phyloP scores from a whole-genome alignment of 306 rosid species.

The Acacia confusa region DNA sequence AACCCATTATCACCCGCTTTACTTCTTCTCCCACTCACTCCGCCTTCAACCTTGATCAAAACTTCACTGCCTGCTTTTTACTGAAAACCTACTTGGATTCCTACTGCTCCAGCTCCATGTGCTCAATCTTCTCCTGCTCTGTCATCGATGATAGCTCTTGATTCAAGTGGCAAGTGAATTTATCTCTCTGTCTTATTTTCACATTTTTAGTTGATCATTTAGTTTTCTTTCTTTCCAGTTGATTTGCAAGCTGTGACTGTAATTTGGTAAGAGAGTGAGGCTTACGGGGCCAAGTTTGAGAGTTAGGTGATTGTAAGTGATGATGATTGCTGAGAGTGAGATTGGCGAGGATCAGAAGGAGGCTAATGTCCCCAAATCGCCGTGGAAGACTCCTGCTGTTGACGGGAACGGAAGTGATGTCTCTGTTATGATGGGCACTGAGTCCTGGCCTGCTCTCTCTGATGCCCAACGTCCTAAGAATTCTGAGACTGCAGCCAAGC shows the following conservation, averaged over 20 bases:
- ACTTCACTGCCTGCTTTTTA: neutral
- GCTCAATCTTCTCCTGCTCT: neutral
- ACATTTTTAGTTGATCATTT: constrained; percentile 24
- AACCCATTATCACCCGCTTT: no score
- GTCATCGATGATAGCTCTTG: constrained; percentile 7
- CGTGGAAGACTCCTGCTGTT: constrained; percentile 72
- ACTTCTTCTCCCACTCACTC: neutral
- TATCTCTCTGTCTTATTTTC: neutral
- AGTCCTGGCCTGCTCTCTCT: constrained; percentile 87
- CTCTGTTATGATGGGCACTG: constrained; percentile 69
- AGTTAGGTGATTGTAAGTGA: constrained; percentile 36
- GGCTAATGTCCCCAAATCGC: constrained; percentile 65
- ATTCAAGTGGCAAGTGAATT: constrained; percentile 24
- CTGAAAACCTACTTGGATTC: constrained; percentile 11
- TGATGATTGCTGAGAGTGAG: constrained; percentile 81
- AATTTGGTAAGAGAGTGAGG: constrained; percentile 15
- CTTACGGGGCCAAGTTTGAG: neutral
- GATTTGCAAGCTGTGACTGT: neutral
- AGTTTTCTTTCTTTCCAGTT: neutral
- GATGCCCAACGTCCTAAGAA: constrained; percentile 69
- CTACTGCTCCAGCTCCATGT: constrained; percentile 17
- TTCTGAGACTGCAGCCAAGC: constrained; percentile 40
- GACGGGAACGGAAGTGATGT: constrained; percentile 53
- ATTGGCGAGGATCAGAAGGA: constrained; percentile 57
- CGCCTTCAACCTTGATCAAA: constrained; percentile 3